Evolutionary conservation across 495 filamentous ascomycete species (phyloP), one percentile per base, ranked within the genome.

Genomic region (Penicillium nucicola): DNA sequence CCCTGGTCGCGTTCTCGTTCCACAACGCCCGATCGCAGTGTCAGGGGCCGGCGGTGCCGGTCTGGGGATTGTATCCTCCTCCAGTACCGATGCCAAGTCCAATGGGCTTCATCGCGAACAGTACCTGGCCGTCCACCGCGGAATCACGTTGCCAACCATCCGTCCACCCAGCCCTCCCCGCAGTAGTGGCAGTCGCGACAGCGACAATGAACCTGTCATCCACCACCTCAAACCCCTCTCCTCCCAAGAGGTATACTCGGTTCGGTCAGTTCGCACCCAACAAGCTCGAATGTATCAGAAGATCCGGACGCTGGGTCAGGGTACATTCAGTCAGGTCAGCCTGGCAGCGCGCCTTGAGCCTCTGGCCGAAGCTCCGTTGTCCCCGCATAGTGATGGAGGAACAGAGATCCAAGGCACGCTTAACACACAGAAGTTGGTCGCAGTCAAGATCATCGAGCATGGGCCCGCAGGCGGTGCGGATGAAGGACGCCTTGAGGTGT

Each of bases 401-500:
- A 70, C 69, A 10, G 33, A 73, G 68, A 43, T 77, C 72, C 42
- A 33, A 1, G 35, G 78, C 77, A 52, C 70, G 63, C 48, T 71
- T 60, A 52, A 74, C 62, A 71, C 78, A 8, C 84, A 84, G 61
- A 85, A 84, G 56, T 70, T 97, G 18, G 95, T 97, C 10, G 93
- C 93, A 11, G 85, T 98, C 57, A 98, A 98, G 68, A 83, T 98
- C 47, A 90, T 95, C 53, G 90, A 96, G 60, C 89, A 95, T 65
- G 93, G 92, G 2, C 92, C 93, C 9, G 88, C 89, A 8, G 95
- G 93, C 30, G 91, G 91, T 15, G 92, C 91, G 9, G 84, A 86
- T 48, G 90, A 95, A 63, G 87, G 96, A 55, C 82, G 93, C 33
- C 78, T 97, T 37, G 90, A 96, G 66, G 88, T 90, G 52, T 92